These are phyloP conservation scores for Tetracladium setigerum DNA, from an alignment of 495 filamentous ascomycete species.

Conservation along the genomic window DNA sequence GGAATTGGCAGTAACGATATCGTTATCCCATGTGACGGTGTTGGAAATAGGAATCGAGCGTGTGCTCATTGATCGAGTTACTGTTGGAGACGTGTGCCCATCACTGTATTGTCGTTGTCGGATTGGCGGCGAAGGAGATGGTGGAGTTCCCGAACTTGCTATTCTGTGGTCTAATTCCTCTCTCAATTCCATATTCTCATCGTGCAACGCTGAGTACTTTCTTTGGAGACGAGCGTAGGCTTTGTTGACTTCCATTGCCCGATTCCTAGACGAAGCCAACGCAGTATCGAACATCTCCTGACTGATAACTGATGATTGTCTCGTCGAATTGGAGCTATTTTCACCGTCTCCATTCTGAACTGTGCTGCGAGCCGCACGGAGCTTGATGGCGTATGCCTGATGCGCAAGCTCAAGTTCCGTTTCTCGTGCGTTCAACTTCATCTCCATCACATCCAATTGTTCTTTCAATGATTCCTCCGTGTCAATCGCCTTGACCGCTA, in stretches of 20 bases:
- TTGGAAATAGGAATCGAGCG: neutral
- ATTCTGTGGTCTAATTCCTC: conserved; percentile 5
- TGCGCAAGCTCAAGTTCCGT: conserved; percentile 35
- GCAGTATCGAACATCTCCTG: conserved; percentile 43
- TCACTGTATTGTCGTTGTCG: neutral
- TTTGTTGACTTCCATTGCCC: conserved; percentile 37
- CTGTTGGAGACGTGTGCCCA: neutral
- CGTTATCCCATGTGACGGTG: neutral
- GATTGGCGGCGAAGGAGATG: neutral
- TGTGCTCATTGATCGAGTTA: neutral
- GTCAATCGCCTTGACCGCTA: conserved; percentile 40
- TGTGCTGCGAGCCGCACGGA: conserved; percentile 16
- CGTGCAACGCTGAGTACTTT: conserved; percentile 30
- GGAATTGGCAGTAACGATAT: neutral
- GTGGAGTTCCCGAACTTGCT: neutral
- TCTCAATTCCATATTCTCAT: conserved; percentile 29
- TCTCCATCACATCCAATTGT: conserved; percentile 41
- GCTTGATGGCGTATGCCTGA: conserved; percentile 32
- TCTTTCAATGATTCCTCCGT: conserved; percentile 43
- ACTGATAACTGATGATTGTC: conserved; percentile 8
- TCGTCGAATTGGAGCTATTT: neutral
- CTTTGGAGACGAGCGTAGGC: conserved; percentile 28
- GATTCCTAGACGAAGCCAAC: conserved; percentile 32
- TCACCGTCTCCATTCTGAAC: neutral
- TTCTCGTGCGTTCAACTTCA: conserved; percentile 45